Evolutionary conservation across 2,329 filamentous ascomycete genomes (phyloP).

Genomic region (Calonectria ilicicola): DNA sequence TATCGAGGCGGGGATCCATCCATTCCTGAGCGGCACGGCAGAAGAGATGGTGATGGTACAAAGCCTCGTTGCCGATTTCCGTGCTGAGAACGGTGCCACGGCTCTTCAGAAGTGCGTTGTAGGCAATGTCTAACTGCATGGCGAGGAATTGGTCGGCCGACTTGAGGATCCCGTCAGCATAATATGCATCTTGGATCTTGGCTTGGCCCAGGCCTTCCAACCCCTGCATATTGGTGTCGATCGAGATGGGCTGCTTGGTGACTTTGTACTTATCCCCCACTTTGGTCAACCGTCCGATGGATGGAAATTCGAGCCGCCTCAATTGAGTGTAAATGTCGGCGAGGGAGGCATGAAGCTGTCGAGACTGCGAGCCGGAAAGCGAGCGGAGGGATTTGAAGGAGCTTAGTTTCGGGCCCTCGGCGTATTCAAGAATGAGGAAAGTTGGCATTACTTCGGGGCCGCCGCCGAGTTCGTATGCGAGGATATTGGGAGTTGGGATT

Average conservation of each 20-base stretch:
- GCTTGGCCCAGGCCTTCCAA: slow-evolving; percentile 23
- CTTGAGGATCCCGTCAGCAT: not conserved
- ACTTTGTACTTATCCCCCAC: slow-evolving; percentile 1
- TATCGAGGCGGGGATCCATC: slow-evolving; percentile 14
- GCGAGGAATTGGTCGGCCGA: slow-evolving; percentile 21
- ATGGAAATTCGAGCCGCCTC: slow-evolving; percentile 25
- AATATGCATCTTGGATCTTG: slow-evolving; percentile 15
- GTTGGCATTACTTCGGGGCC: not conserved
- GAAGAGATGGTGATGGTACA: slow-evolving; percentile 27
- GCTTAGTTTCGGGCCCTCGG: slow-evolving; percentile 15
- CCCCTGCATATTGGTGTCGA: slow-evolving; percentile 26
- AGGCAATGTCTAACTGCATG: slow-evolving; percentile 22
- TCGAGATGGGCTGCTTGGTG: slow-evolving; percentile 3
- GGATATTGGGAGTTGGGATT: slow-evolving; percentile 18
- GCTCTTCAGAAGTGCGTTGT: slow-evolving; percentile 22
- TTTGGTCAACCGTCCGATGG: slow-evolving; percentile 21
- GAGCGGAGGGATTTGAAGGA: slow-evolving; percentile 7
- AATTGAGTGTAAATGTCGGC: slow-evolving; percentile 30
- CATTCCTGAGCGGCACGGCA: slow-evolving; percentile 15
- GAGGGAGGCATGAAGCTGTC: slow-evolving; percentile 21
- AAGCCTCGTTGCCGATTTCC: slow-evolving; percentile 16
- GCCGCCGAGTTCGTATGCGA: slow-evolving; percentile 9
- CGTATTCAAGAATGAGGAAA: slow-evolving; percentile 27
- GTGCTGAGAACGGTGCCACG: slow-evolving; percentile 9
- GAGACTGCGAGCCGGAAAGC: not conserved